These are phyloP conservation scores for Macrophomina tecta DNA, from an alignment of 2,329 filamentous ascomycete genomes.

Conservation along the genomic window DNA sequence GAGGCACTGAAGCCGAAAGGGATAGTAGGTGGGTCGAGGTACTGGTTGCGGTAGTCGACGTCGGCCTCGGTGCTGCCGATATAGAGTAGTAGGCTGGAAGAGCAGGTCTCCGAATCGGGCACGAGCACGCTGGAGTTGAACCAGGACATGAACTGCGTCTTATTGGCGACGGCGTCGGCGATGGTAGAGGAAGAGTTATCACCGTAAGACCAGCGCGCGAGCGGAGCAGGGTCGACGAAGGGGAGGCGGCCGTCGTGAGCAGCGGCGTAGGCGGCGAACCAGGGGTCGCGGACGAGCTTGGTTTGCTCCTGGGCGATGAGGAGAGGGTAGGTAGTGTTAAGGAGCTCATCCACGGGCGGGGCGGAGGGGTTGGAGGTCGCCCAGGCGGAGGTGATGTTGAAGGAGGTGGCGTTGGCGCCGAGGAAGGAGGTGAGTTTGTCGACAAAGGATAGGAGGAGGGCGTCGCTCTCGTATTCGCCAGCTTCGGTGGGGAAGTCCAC, in stretches of 20 bases:
- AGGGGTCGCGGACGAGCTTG: conserved; percentile 54
- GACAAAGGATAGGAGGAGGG: conserved; percentile 49
- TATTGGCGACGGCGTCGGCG: conserved; percentile 55
- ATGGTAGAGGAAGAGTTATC: conserved; percentile 47
- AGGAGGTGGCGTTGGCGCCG: conserved; percentile 43
- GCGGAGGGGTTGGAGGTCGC: conserved; percentile 40
- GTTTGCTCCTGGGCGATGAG: conserved; percentile 57
- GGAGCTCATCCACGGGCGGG: conserved; percentile 42
- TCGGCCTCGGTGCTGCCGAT: conserved; percentile 47
- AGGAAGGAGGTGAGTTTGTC: conserved; percentile 52
- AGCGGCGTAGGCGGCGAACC: conserved; percentile 57
- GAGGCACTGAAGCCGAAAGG: conserved; percentile 57
- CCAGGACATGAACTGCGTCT: conserved; percentile 57
- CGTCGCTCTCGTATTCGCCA: conserved; percentile 43
- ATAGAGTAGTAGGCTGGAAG: conserved; percentile 58
- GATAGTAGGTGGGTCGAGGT: conserved; percentile 49
- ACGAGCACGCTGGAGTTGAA: conserved; percentile 55
- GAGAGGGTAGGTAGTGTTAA: conserved; percentile 54
- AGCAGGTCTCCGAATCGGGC: conserved; percentile 53
- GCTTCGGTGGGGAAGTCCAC: conserved; percentile 50
- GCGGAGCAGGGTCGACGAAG: conserved; percentile 57
- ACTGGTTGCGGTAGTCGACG: conserved; percentile 54
- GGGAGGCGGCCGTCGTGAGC: conserved; percentile 53
- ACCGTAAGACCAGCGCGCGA: conserved; percentile 56
- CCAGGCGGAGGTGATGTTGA: conserved; percentile 47